Percentiles rank a stretch among this genome's conserved stretches.
These are phyloP conservation scores for Yamadazyma atmosphaerica DNA, from an alignment of 1,139 yeast species.

Conservation along the genomic window DNA sequence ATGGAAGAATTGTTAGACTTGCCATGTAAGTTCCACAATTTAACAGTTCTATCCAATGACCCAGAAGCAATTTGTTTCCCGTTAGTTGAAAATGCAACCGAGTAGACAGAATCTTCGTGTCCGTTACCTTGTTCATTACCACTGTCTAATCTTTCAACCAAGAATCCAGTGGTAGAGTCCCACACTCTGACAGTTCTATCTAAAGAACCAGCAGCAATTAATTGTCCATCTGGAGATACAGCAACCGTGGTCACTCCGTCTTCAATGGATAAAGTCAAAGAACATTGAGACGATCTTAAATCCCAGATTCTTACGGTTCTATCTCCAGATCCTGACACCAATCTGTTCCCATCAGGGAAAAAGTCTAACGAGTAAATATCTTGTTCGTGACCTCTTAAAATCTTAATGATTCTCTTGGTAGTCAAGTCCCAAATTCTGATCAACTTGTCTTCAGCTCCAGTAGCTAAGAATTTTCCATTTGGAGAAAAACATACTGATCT, in stretches of 20 bases:
- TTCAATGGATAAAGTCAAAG: constrained; percentile 85
- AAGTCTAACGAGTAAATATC: constrained; percentile 95
- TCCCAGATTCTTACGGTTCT: constrained; percentile 98
- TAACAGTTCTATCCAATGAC: constrained; percentile 92
- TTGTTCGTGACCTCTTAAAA: constrained; percentile 94
- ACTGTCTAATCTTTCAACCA: constrained; percentile 90
- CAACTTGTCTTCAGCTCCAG: constrained; percentile 97
- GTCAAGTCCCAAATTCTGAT: constrained; percentile 96
- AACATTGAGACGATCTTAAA: constrained; percentile 86
- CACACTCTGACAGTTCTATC: constrained; percentile 96
- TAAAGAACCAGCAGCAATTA: constrained; percentile 94
- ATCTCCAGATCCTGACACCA: constrained; percentile 96
- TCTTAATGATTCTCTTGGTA: constrained; percentile 81
- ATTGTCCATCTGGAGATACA: constrained; percentile 91
- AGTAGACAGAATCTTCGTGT: constrained; percentile 94
- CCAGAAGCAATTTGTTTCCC: constrained; percentile 95
- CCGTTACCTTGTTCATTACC: constrained; percentile 89
- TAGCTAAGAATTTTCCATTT: constrained; percentile 91
- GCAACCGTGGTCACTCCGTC: constrained; percentile 99
- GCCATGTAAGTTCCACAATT: constrained; percentile 85
- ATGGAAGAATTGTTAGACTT: constrained; percentile 48
- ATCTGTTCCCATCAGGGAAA: constrained; percentile 91
- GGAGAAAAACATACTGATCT: constrained; percentile 97
- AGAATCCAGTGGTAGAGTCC: constrained; percentile 92
- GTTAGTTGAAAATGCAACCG: constrained; percentile 89